A percentile compares a stretch with the other conserved stretches of the same genome.
Conservation (phyloP, 163 green algal species). For the Scenedesmus sp. region DNA sequence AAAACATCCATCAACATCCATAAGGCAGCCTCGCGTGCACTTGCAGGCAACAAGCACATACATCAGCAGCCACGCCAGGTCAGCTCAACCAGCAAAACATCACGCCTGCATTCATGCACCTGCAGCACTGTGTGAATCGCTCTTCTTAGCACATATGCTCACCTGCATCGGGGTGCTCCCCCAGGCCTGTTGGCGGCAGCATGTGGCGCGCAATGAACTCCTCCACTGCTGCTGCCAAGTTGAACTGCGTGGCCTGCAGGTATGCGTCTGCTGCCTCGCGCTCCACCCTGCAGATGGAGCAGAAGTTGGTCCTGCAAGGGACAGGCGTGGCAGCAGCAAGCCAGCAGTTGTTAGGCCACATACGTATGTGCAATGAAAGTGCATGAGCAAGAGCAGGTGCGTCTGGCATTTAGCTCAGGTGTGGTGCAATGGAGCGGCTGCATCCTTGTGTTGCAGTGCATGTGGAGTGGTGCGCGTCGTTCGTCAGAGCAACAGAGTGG, state of each 20-base stretch:
- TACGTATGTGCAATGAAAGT: too few species aligned
- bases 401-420: neutral
- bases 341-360: neutral
- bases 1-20: neutral
- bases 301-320: conserved; percentile 43
- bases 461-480: too few species aligned
- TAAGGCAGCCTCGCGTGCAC: neutral
- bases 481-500: too few species aligned
- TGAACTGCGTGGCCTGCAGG: neutral
- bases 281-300: conserved; percentile 36
- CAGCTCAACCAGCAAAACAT: neutral
- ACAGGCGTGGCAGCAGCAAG: neutral
- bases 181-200: neutral
- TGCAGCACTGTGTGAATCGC: neutral
- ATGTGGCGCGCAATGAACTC: conserved; percentile 36
- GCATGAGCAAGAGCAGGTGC: neutral
- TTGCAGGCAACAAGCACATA: neutral
- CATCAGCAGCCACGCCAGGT: neutral
- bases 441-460: neutral
- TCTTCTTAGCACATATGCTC: neutral
- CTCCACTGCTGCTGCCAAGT: conserved; percentile 34
- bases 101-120: neutral
- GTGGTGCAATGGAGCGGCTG: neutral
- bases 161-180: neutral
- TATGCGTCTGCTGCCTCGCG: neutral